Evolutionary conservation across 331 rosid species (phyloP).

Genomic region (Erythrophleum ivorense): DNA sequence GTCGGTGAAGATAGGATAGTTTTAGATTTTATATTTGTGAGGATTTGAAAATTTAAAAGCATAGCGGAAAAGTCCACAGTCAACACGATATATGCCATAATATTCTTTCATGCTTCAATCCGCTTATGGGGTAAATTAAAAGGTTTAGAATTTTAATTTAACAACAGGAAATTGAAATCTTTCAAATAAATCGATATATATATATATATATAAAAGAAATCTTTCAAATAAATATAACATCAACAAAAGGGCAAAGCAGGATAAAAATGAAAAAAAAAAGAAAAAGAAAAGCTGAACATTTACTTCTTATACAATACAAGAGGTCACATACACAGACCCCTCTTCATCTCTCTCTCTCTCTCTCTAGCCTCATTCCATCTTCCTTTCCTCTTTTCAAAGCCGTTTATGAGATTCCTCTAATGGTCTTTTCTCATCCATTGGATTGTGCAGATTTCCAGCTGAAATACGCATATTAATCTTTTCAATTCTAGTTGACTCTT

Average conservation of each 20-base stretch:
- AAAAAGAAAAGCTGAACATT: conserved; percentile 60
- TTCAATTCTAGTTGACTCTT: conserved; percentile 59
- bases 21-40: conserved; percentile 22
- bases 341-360: conserved; percentile 32
- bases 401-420: conserved; percentile 86
- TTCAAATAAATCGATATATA: conserved; percentile 22
- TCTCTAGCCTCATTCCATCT: conserved; percentile 74
- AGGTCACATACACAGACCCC: conserved; percentile 58
- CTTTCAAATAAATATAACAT: conserved; percentile 34
- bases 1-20: conserved; percentile 24
- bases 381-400: conserved; percentile 75
- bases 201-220: no score
- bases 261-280: not conserved
- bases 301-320: conserved; percentile 79
- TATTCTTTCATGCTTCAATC: conserved; percentile 37
- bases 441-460: conserved; percentile 62
- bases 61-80: conserved; percentile 50
- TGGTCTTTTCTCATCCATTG: conserved; percentile 73
- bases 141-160: not conserved
- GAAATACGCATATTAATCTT: conserved; percentile 57
- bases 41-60: conserved; percentile 33
- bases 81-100: conserved; percentile 53
- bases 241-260: not conserved
- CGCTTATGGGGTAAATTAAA: conserved; percentile 20
- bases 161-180: conserved; percentile 43